Conservation (phyloP, 1,139 yeast genomes). For the Geotrichum citri-aurantii region DNA sequence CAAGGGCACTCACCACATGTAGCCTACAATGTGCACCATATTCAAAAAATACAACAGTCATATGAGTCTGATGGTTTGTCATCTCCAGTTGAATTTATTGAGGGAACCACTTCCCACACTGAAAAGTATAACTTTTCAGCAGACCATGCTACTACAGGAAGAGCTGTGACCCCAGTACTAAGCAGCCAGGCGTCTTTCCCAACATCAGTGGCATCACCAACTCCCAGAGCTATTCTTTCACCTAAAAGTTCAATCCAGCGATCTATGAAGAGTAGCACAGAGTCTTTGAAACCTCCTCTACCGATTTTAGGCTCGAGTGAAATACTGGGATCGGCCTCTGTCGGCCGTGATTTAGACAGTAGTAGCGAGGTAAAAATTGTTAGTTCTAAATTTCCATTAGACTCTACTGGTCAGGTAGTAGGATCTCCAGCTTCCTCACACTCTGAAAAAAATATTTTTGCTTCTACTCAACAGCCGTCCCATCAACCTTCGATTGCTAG, state of each 20-base stretch:
- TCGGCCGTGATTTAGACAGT: background rate
- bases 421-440: background rate
- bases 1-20: background rate
- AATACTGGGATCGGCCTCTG: background rate
- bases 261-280: background rate
- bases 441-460: background rate
- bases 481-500: background rate
- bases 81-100: conserved; percentile 4
- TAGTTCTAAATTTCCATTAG: background rate
- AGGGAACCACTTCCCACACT: conserved; percentile 3
- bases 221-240: background rate
- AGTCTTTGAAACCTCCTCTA: conserved; percentile 7
- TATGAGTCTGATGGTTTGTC: background rate
- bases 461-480: background rate
- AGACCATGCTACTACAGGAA: background rate
- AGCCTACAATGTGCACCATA: background rate
- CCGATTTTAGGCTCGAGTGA: background rate
- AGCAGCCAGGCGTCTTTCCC: background rate
- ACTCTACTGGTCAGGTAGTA: background rate
- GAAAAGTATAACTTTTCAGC: background rate
- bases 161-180: conserved; percentile 8
- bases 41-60: background rate
- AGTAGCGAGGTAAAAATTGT: background rate
- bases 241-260: background rate
- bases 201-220: background rate